Evolutionary conservation across 202 grass and related monocot genomes (phyloP).

Genomic region (Hordeum pubiflorum): DNA sequence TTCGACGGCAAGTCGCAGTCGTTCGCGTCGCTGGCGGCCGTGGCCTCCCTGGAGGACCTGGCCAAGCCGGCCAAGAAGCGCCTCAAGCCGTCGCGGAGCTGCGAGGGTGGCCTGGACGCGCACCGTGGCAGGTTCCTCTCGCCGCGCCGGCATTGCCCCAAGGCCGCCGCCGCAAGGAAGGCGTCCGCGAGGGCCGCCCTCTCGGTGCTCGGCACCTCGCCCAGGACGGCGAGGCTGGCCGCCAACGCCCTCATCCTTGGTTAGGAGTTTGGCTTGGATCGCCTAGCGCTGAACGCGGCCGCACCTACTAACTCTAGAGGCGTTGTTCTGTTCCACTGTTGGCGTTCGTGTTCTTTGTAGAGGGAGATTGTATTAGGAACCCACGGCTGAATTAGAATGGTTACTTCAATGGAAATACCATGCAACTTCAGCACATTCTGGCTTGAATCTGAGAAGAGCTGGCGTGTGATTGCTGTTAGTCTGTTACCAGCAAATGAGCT

Average conservation of each 20-base stretch:
- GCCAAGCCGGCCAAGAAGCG: slow-evolving; percentile 49
- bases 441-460: not conserved
- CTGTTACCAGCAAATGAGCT: not conserved
- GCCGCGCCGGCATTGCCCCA: slow-evolving; percentile 35
- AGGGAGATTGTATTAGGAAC: not conserved
- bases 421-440: not conserved
- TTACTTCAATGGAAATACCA: not conserved
- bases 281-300: not conserved
- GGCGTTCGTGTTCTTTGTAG: not conserved
- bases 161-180: slow-evolving; percentile 30
- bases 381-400: not conserved
- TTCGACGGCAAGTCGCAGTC: slow-evolving; percentile 77
- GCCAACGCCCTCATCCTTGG: slow-evolving; percentile 11
- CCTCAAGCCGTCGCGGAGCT: slow-evolving; percentile 43
- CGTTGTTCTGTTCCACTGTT: not conserved
- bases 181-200: not conserved
- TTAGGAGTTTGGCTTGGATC: not conserved
- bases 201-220: slow-evolving; percentile 4
- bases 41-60: slow-evolving; percentile 47
- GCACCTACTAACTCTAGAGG: too few relatives aligned
- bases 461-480: not conserved
- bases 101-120: slow-evolving; percentile 47
- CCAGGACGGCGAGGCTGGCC: slow-evolving; percentile 10
- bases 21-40: slow-evolving; percentile 58
- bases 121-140: slow-evolving; percentile 30